Conservation (phyloP, 2,329 filamentous ascomycete species). For the Botrytis sinoallii region DNA sequence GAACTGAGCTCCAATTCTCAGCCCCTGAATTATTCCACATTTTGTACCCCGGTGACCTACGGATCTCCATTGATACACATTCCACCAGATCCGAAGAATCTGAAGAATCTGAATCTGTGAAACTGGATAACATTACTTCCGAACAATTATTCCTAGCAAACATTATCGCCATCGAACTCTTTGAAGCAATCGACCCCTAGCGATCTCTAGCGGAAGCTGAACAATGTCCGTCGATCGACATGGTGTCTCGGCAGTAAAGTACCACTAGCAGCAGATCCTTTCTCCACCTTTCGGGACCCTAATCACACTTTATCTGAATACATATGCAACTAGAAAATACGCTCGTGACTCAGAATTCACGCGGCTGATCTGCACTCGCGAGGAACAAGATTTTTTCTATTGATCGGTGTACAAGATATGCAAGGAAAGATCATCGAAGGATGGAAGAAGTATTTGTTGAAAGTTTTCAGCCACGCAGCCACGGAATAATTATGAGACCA, state of each 20-base stretch:
- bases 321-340: slow-evolving; percentile 12
- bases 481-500: not conserved
- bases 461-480: not conserved
- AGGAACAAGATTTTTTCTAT: not conserved
- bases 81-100: not conserved
- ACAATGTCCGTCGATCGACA: not conserved
- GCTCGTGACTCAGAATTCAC: not conserved
- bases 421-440: slow-evolving; percentile 1
- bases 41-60: not conserved
- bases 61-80: not conserved
- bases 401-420: not conserved
- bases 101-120: not conserved
- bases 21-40: slow-evolving; percentile 2
- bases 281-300: not conserved
- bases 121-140: not conserved
- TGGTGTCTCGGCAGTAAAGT: slow-evolving; percentile 4
- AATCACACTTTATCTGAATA: not conserved
- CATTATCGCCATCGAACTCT: not conserved
- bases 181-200: not conserved
- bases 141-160: not conserved
- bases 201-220: not conserved
- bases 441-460: not conserved
- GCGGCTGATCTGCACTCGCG: not conserved
- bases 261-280: not conserved
- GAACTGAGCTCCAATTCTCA: not conserved